Evolutionary conservation across 805 yeast genomes (phyloP), one percentile per base, ranked within the genome.

Genomic region (Candida krabiensis): DNA sequence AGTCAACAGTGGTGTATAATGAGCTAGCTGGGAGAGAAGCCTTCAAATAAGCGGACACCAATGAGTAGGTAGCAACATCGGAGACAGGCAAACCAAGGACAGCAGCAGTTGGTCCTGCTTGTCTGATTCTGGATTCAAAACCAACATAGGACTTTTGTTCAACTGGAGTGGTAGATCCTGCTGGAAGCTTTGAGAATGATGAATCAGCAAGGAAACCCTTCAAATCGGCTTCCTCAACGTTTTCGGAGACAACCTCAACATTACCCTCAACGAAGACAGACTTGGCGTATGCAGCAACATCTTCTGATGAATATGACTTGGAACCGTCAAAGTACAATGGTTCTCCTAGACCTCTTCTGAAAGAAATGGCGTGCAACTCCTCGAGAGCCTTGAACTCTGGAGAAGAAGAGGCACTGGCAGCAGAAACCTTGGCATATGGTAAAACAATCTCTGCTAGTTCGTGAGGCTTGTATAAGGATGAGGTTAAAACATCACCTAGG

Each of bases 261-360:
- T 86, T 86, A 48, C 80, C 76, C 56, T 79, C 70, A 49, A 79
- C 75, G 76, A 80, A 88, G 38, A 75, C 84, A 55, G 75, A 67
- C 49, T 76, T 64, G 47, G 95, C 90, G 61, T 70, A 86, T 30
- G 63, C 63, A 53, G 75, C 71, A 58, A 93, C 72, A 44, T 83
- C 88, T 38, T 81, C 88, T 38, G 77, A 55, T 24, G 82, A 46
- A 52, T 79, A 69, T 30, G 79, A 56, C 53, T 71, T 67, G 48
- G 73, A 64, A 45, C 86, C 85, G 63, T 85, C 84, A 61, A 77
- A 86, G 63, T 75, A 75, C 56, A 87, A 73, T 49, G 96, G 83
- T 67, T 83, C 79, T 58, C 96, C 97, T 56, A 86, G 79, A 38
- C 96, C 97, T 45, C 66, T 71, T 74, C 93, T 86, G 80, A 85